Percentiles rank a stretch among this genome's conserved stretches.
Conservation (phyloP, 192 early-diverging fungal genomes). For the Entophlyctis luteolus region DNA sequence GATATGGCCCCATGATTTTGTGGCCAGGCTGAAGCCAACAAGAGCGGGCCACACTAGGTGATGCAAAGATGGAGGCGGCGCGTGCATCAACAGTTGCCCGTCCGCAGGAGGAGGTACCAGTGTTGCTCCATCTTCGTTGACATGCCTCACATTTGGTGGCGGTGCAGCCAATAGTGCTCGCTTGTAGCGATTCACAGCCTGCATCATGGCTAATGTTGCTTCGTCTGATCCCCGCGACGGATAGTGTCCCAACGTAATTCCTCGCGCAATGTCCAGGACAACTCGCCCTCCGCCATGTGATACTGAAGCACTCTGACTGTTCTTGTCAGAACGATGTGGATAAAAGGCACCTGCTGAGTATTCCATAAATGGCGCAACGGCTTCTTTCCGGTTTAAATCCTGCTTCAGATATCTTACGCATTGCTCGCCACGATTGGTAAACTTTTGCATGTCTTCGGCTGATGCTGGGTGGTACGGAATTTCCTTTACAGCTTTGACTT, state of each 20-base stretch:
- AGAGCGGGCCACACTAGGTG: conserved; percentile 48
- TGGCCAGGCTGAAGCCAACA: conserved; percentile 53
- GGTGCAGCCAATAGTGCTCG: background rate
- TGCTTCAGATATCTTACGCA: conserved; percentile 22
- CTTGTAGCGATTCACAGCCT: conserved; percentile 37
- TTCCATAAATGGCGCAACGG: background rate
- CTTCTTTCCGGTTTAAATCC: background rate
- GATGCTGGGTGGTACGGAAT: background rate
- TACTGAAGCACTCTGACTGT: background rate
- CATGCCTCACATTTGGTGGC: background rate
- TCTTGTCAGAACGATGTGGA: background rate
- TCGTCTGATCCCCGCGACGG: conserved; percentile 45
- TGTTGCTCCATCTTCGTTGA: conserved; percentile 14
- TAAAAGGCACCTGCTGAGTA: conserved; percentile 1
- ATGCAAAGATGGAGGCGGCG: conserved; percentile 27
- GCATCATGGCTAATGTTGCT: conserved; percentile 39
- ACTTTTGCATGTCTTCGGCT: background rate
- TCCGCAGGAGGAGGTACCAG: conserved; percentile 23
- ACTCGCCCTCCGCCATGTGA: conserved; percentile 26
- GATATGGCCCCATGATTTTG: conserved; percentile 56
- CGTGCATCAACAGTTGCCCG: conserved; percentile 18
- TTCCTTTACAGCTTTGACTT: conserved; percentile 3
- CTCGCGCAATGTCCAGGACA: conserved; percentile 39
- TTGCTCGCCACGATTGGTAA: conserved; percentile 24
- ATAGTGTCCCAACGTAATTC: conserved; percentile 39